These are phyloP conservation scores for Vickermania ingenoplastis DNA, from an alignment of 208 protist genomes.

Conservation along the genomic window DNA sequence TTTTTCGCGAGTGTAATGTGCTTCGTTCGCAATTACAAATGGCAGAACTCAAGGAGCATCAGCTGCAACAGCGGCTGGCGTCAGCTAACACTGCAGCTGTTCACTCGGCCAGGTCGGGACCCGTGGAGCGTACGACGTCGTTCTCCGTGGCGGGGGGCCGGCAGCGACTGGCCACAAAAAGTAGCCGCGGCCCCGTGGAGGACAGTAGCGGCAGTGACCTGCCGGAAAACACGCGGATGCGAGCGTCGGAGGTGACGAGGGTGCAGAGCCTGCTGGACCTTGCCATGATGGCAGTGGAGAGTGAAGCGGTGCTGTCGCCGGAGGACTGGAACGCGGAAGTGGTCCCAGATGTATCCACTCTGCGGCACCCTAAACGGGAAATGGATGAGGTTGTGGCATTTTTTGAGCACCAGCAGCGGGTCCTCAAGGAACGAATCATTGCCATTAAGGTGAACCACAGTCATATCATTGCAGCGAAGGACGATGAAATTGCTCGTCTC, in stretches of 20 bases:
- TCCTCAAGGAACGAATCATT: conserved; percentile 48
- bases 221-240: not conserved
- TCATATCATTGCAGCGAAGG: conserved; percentile 33
- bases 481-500: conserved; percentile 54
- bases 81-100: not conserved
- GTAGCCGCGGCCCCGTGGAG: not conserved
- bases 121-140: not conserved
- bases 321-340: conserved; percentile 16
- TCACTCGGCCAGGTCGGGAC: not conserved
- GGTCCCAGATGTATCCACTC: conserved; percentile 3
- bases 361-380: conserved; percentile 18
- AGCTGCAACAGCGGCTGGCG: conserved; percentile 7
- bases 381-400: conserved; percentile 28
- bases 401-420: conserved; percentile 41
- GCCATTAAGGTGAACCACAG: conserved; percentile 30
- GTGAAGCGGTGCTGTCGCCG: conserved; percentile 30
- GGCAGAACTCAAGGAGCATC: conserved; percentile 29
- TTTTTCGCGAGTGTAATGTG: conserved; percentile 70
- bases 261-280: conserved; percentile 80
- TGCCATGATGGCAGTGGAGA: conserved; percentile 75
- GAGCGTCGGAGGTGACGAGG: conserved; percentile 28
- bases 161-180: not conserved
- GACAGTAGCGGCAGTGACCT: not conserved
- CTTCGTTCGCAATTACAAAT: conserved; percentile 67
- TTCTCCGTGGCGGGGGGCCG: not conserved